Evolutionary conservation across 1,284 basidiomycete species (phyloP).

Genomic region (Wallemia mellicola): DNA sequence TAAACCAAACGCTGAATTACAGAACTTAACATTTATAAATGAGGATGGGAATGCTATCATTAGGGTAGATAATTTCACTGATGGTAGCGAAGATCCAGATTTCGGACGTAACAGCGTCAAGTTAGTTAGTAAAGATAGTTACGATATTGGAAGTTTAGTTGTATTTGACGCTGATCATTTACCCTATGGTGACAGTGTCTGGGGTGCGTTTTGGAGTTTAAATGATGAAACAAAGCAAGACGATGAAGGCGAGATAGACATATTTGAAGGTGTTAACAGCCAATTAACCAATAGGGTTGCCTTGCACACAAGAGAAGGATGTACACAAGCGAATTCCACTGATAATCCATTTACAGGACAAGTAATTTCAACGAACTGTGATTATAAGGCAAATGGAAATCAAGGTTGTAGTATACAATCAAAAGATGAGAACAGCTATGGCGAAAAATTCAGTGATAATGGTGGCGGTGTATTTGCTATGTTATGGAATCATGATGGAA

Average conservation of each 20-base stretch:
- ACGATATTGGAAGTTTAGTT: background rate
- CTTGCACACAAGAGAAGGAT: background rate
- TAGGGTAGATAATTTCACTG: background rate
- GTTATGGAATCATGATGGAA: constrained; percentile 42
- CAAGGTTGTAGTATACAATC: background rate
- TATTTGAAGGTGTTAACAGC: constrained; percentile 1
- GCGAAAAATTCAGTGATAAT: constrained; percentile 32
- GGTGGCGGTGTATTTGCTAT: constrained; percentile 49
- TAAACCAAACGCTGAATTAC: background rate
- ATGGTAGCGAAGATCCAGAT: background rate
- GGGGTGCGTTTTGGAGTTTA: background rate
- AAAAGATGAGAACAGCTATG: constrained; percentile 24
- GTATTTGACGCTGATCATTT: background rate
- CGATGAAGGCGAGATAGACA: constrained; percentile 1
- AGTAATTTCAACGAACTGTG: background rate
- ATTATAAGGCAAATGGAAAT: background rate
- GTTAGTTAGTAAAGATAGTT: background rate
- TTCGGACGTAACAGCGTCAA: background rate
- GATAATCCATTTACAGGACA: background rate
- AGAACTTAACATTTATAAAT: background rate
- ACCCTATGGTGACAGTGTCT: background rate
- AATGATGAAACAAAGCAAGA: background rate
- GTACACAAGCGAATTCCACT: background rate
- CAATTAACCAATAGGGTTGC: background rate
- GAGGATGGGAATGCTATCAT: background rate